phyloP scores from a whole-genome alignment of 495 filamentous ascomycete species.

The Penicillium chermesinum region DNA sequence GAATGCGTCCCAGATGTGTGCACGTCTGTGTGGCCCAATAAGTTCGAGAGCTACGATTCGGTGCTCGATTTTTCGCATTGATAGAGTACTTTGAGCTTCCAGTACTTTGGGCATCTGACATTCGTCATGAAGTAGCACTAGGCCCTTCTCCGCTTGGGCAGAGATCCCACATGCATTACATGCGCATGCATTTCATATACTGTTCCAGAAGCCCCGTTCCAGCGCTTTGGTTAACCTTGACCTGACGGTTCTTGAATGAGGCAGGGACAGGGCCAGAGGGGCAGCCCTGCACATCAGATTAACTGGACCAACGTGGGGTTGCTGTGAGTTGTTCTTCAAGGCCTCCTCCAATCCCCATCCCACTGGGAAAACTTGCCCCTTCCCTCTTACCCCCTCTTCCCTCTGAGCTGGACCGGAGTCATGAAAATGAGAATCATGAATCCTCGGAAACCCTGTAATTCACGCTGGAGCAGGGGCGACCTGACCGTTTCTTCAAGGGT shows the following conservation, averaged over 20 bases:
- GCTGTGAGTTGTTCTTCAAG: constrained; percentile 33
- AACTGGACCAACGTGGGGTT: constrained; percentile 17
- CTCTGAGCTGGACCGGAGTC: no score
- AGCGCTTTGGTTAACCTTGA: constrained; percentile 15
- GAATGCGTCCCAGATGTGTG: background rate
- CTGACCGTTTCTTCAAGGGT: constrained; percentile 43
- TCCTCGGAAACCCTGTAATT: no score
- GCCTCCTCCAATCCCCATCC: constrained; percentile 16
- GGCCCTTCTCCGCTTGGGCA: constrained; percentile 15
- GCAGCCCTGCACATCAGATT: background rate
- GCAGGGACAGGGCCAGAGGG: constrained; percentile 7
- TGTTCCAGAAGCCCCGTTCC: constrained; percentile 22
- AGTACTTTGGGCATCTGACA: constrained; percentile 10
- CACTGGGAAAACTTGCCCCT: no score
- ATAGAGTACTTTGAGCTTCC: background rate
- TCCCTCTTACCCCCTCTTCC: constrained; percentile 1
- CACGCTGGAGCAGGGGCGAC: no score
- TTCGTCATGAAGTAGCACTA: constrained; percentile 10
- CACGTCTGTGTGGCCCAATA: constrained; percentile 12
- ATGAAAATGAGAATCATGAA: no score
- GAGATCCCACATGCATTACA: constrained; percentile 9
- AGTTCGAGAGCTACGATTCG: background rate
- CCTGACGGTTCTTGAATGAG: constrained; percentile 6
- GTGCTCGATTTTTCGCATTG: background rate
- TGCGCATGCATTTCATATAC: constrained; percentile 15